phyloP scores from a whole-genome alignment of 352 stramenopile genomes.

The Pythium biforme region DNA sequence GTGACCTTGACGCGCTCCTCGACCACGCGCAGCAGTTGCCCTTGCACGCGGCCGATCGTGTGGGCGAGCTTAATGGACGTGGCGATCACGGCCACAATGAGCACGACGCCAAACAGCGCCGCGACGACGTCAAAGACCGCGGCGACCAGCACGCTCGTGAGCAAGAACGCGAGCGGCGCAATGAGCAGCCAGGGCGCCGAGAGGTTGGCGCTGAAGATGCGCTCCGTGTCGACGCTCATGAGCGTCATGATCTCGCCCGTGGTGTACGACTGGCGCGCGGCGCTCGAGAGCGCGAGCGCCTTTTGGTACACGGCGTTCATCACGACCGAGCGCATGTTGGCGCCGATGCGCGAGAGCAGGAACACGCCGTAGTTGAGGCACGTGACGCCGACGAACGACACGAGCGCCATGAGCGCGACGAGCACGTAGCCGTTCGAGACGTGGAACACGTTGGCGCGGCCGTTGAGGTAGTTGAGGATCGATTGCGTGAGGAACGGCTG shows the following conservation, averaged over 20 bases:
- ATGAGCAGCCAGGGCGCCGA: constrained; percentile 29
- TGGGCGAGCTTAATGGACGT: constrained; percentile 21
- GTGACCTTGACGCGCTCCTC: constrained; percentile 90
- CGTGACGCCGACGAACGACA: constrained; percentile 35
- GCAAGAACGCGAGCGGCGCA: constrained; percentile 30
- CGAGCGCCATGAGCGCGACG: constrained; percentile 31
- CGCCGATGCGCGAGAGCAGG: constrained; percentile 27
- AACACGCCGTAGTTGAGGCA: constrained; percentile 35
- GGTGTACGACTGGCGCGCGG: constrained; percentile 32
- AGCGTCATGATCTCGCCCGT: constrained; percentile 44
- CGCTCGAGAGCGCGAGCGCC: constrained; percentile 30
- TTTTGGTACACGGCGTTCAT: constrained; percentile 46
- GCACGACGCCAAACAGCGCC: constrained; percentile 19
- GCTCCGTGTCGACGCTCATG: constrained; percentile 38
- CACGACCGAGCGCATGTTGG: constrained; percentile 38
- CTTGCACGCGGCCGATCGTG: constrained; percentile 26
- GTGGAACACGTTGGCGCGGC: constrained; percentile 27
- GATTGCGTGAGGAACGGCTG: constrained; percentile 37
- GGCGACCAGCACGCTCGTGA: constrained; percentile 35
- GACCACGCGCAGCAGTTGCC: constrained; percentile 26
- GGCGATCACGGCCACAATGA: constrained; percentile 22
- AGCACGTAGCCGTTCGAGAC: constrained; percentile 35
- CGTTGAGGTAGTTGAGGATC: constrained; percentile 36
- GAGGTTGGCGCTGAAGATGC: constrained; percentile 36
- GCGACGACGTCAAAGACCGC: constrained; percentile 26